Percentiles rank a stretch among this genome's conserved stretches.
Conservation (phyloP, 176 grass and related monocot genomes). For the Hordeum vulgare region MorexV3_pseudomolecules_assembly NC_058520.1:521933242-521933741, state of each 20-base stretch:
- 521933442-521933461: not conserved
- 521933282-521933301: not conserved
- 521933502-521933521: no score
- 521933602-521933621: not conserved
- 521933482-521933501: not conserved
- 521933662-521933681: no score
- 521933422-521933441: not conserved
- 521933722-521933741: no score
- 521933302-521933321: not conserved
- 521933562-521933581: not conserved
- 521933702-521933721: no score
- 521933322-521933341: no score
- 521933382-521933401: not conserved
- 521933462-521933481: not conserved
- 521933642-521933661: not conserved
- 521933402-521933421: not conserved
- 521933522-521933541: not conserved
- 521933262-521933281: not conserved
- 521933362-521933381: not conserved
- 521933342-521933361: not conserved
- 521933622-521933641: not conserved
- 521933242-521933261: not conserved
- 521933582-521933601: no score
- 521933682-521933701: no score
- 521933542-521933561: not conserved